phyloP scores from a whole-genome alignment of 2,329 filamentous ascomycete genomes.

The Zasmidium angulare region DNA sequence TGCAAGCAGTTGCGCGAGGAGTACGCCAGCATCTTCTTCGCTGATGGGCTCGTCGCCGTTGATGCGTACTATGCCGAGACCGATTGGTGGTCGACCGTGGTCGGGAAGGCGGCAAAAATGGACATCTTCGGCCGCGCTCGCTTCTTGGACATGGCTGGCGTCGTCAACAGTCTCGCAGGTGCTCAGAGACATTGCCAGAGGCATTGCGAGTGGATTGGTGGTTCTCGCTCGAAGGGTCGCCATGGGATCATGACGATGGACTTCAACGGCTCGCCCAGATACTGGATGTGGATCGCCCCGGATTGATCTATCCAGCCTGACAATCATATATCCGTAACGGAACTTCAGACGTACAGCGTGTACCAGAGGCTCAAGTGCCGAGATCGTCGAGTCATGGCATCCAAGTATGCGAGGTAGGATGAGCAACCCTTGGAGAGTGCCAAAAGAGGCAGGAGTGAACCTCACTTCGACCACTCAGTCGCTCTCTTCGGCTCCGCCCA shows the following conservation, averaged over 20 bases:
- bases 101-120: slow-evolving; percentile 11
- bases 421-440: neutral
- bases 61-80: slow-evolving; percentile 14
- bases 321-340: neutral
- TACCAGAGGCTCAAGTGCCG: neutral
- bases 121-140: slow-evolving; percentile 7
- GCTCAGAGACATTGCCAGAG: slow-evolving; percentile 17
- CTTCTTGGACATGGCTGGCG: slow-evolving; percentile 11
- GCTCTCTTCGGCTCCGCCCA: no score
- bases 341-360: neutral
- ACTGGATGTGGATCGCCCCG: slow-evolving; percentile 13
- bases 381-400: neutral
- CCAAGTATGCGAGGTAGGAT: neutral
- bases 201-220: neutral
- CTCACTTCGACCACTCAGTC: no score
- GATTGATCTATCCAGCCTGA: neutral
- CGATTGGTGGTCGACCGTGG: slow-evolving; percentile 10
- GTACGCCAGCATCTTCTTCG: slow-evolving; percentile 16
- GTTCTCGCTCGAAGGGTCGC: neutral
- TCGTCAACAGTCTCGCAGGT: slow-evolving; percentile 16
- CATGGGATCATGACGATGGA: slow-evolving; percentile 13
- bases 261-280: slow-evolving; percentile 2
- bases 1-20: slow-evolving; percentile 12
- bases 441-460: neutral
- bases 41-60: slow-evolving; percentile 9